phyloP scores from a whole-genome alignment of 345 rosid genomes.

The Noccaea bulbosa region DNA sequence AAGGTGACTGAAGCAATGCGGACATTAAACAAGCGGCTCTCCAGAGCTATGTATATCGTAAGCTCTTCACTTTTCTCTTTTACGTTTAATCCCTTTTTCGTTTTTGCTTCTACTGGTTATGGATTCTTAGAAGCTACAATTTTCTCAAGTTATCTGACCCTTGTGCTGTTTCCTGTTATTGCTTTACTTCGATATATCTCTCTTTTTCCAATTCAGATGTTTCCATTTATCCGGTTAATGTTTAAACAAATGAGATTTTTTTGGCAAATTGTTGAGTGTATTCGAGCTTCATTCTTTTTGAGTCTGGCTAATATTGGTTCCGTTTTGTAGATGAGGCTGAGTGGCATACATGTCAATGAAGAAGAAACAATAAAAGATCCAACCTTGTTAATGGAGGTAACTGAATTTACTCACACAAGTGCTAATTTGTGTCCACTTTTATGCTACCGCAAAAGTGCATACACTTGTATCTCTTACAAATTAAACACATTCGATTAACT shows the following conservation, averaged over 20 bases:
- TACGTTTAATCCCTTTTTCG: not conserved
- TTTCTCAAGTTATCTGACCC: not conserved
- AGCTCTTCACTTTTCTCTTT: slow-evolving; percentile 38
- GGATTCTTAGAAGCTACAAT: not conserved
- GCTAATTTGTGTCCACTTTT: slow-evolving; percentile 3
- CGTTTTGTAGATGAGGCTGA: slow-evolving; percentile 64
- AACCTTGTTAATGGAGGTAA: slow-evolving; percentile 75
- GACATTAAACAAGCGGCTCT: slow-evolving; percentile 59
- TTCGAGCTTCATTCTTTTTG: too few species aligned
- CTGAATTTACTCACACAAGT: not conserved
- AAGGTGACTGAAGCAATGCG: slow-evolving; percentile 82
- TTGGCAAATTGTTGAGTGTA: too few species aligned
- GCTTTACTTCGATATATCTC: not conserved
- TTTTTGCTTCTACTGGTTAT: not conserved
- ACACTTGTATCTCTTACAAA: not conserved
- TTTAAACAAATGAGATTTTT: too few species aligned
- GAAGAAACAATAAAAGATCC: slow-evolving; percentile 92
- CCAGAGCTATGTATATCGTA: slow-evolving; percentile 87
- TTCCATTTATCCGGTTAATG: not conserved
- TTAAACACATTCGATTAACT: slow-evolving; percentile 4
- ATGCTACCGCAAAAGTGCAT: not conserved
- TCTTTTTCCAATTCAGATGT: not conserved
- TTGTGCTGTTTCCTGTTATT: not conserved
- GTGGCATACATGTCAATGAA: slow-evolving; percentile 72
- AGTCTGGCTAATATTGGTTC: slow-evolving; percentile 14